These are phyloP conservation scores for Panus rudis DNA, from an alignment of 768 basidiomycete species.

Conservation along the genomic window DNA sequence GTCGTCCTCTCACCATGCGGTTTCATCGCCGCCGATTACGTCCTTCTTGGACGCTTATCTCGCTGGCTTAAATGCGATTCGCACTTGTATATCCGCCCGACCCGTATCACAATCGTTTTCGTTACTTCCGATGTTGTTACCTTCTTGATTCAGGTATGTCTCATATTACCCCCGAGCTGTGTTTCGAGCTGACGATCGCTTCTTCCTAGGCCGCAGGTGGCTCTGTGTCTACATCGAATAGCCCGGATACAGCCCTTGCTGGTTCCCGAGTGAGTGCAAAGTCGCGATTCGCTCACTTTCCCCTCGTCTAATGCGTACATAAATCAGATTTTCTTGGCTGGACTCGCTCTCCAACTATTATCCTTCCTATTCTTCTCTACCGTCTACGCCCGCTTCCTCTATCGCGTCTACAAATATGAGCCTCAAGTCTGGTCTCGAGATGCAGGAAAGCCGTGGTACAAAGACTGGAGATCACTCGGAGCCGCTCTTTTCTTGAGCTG, in stretches of 20 bases:
- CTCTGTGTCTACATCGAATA: not conserved
- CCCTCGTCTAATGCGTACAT: not conserved
- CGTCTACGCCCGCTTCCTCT: constrained; percentile 42
- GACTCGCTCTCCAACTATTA: constrained; percentile 45
- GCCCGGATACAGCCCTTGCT: not conserved
- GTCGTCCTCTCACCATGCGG: constrained; percentile 65
- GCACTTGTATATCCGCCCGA: constrained; percentile 41
- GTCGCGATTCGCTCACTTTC: not conserved
- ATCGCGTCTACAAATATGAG: constrained; percentile 36
- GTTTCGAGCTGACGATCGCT: constrained; percentile 4
- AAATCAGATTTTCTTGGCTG: constrained; percentile 45
- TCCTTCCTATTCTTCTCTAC: constrained; percentile 44
- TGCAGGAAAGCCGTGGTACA: constrained; percentile 36
- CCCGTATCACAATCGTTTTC: constrained; percentile 50
- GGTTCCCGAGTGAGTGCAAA: not conserved
- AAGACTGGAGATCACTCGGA: constrained; percentile 53
- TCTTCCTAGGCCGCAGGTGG: constrained; percentile 5
- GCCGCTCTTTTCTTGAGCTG: constrained; percentile 45
- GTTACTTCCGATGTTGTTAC: constrained; percentile 57
- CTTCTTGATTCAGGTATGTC: constrained; percentile 53
- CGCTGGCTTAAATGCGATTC: constrained; percentile 37
- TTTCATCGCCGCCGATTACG: constrained; percentile 64
- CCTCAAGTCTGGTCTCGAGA: constrained; percentile 36
- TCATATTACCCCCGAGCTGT: too few species aligned
- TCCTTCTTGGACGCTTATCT: constrained; percentile 57